Evolutionary conservation across 768 basidiomycete species (phyloP).

Genomic region (Lentinula raphanica): DNA sequence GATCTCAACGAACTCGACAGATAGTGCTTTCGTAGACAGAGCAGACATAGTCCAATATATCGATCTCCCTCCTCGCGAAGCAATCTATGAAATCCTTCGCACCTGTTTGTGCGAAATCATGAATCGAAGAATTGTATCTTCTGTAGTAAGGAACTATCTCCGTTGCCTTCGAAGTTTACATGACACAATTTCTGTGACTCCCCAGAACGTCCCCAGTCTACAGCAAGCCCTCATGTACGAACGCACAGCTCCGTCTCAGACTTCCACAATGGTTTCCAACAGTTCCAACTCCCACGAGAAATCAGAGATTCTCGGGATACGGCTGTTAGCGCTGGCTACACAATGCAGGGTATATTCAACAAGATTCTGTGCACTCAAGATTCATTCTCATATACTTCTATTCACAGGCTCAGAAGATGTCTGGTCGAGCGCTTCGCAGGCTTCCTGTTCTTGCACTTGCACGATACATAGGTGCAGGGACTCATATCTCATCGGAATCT

Average conservation of each 20-base stretch:
- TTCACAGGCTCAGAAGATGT: slow-evolving; percentile 70
- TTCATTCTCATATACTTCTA: neutral
- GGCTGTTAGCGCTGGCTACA: slow-evolving; percentile 63
- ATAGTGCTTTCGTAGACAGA: slow-evolving; percentile 92
- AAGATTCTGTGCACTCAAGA: neutral
- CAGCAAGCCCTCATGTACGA: slow-evolving; percentile 58
- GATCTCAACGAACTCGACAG: slow-evolving; percentile 34
- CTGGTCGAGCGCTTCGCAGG: slow-evolving; percentile 85
- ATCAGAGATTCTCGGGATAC: slow-evolving; percentile 48
- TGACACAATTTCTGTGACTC: neutral
- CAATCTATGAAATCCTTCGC: slow-evolving; percentile 88
- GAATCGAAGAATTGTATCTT: slow-evolving; percentile 60
- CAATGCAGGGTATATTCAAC: slow-evolving; percentile 67
- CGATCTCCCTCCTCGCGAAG: slow-evolving; percentile 85
- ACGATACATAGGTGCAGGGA: slow-evolving; percentile 64
- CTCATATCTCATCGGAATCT: slow-evolving; percentile 13
- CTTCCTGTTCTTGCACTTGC: slow-evolving; percentile 94
- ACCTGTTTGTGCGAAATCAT: slow-evolving; percentile 80
- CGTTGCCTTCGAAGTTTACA: neutral
- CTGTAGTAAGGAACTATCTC: slow-evolving; percentile 42
- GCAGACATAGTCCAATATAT: slow-evolving; percentile 96
- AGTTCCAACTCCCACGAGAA: slow-evolving; percentile 38
- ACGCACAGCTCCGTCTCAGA: slow-evolving; percentile 28
- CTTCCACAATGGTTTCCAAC: slow-evolving; percentile 7
- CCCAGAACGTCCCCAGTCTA: slow-evolving; percentile 57